Evolutionary conservation across 2,329 filamentous ascomycete genomes (phyloP).

Genomic region (Beauveria caledonica): DNA sequence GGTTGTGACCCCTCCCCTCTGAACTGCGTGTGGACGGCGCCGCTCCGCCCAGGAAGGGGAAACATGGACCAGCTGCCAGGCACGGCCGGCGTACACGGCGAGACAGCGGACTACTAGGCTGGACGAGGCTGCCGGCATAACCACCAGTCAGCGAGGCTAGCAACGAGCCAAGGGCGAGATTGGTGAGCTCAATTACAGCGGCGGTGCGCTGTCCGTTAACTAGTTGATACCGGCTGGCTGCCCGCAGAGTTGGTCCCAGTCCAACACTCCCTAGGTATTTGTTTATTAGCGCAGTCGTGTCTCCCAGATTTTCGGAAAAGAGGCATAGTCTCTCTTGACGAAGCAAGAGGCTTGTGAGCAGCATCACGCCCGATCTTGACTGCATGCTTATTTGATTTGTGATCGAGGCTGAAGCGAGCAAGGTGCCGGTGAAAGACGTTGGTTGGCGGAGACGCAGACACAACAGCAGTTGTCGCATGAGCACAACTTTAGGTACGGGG

Average conservation of each 20-base stretch:
- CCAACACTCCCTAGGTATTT: background rate
- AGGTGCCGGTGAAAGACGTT: background rate
- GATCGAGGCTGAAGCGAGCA: background rate
- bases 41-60: constrained; percentile 1
- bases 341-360: background rate
- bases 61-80: background rate
- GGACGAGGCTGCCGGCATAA: constrained; percentile 5
- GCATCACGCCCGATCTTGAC: background rate
- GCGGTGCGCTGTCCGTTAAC: background rate
- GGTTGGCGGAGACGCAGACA: background rate
- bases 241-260: background rate
- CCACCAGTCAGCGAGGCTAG: background rate
- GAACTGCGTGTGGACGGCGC: background rate
- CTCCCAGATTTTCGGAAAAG: constrained; percentile 1
- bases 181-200: background rate
- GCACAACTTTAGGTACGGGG: background rate
- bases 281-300: constrained; percentile 2
- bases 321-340: background rate
- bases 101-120: background rate
- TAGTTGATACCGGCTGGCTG: background rate
- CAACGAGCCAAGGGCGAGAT: background rate
- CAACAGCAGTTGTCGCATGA: background rate
- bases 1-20: background rate
- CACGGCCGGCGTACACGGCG: background rate
- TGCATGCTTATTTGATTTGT: background rate